These are phyloP conservation scores for Pseudogymnoascus sp. DNA, from an alignment of 2,329 filamentous ascomycete genomes.

Conservation along the genomic window DNA sequence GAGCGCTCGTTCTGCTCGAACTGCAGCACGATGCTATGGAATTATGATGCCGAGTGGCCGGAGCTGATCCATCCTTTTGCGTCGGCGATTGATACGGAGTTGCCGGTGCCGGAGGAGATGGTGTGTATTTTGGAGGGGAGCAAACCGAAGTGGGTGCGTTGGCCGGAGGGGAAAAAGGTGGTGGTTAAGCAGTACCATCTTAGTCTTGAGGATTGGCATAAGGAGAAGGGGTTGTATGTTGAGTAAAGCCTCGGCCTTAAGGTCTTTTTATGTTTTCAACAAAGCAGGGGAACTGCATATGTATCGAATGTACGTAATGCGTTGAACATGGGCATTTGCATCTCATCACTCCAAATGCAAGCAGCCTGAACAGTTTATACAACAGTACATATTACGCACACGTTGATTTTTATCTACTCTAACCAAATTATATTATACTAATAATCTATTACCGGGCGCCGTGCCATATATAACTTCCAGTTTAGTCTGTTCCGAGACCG, in stretches of 20 bases:
- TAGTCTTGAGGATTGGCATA: slow-evolving; percentile 41
- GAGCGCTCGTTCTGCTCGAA: slow-evolving; percentile 41
- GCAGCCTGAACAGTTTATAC: background rate
- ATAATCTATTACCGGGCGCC: slow-evolving; percentile 7
- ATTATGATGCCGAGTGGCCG: slow-evolving; percentile 40
- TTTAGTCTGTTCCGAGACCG: background rate
- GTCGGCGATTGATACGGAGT: slow-evolving; percentile 40
- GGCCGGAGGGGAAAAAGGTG: slow-evolving; percentile 40
- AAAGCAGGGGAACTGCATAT: background rate
- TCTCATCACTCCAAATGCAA: background rate
- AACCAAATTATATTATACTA: background rate
- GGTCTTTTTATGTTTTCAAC: background rate
- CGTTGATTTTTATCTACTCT: slow-evolving; percentile 2
- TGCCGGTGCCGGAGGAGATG: slow-evolving; percentile 40
- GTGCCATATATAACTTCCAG: slow-evolving; percentile 1
- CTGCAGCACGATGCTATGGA: slow-evolving; percentile 41
- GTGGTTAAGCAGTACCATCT: slow-evolving; percentile 34
- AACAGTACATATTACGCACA: background rate
- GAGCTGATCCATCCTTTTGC: slow-evolving; percentile 44
- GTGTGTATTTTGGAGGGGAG: slow-evolving; percentile 37
- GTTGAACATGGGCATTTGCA: background rate
- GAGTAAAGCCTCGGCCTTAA: slow-evolving; percentile 10
- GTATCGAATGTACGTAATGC: background rate
- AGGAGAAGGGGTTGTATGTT: slow-evolving; percentile 29
- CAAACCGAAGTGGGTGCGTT: slow-evolving; percentile 40